phyloP scores from a whole-genome alignment of 192 early-diverging fungal species.

The Linnemannia zychae region DNA sequence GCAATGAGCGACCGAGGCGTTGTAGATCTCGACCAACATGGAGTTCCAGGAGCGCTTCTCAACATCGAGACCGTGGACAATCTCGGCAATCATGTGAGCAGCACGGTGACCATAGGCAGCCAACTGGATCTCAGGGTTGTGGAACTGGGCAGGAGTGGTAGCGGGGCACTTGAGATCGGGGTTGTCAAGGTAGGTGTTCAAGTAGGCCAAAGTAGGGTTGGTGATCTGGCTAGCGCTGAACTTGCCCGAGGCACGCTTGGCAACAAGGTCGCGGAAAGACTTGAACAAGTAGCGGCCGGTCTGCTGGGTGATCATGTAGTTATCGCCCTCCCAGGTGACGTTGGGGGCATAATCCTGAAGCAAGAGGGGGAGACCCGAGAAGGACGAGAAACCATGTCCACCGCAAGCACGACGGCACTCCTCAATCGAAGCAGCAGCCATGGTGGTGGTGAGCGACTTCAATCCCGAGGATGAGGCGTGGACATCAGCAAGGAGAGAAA shows the following conservation, averaged over 20 bases:
- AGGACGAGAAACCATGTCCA: conserved; percentile 83
- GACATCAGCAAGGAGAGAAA: conserved; percentile 76
- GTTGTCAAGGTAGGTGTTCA: conserved; percentile 66
- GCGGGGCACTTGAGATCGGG: conserved; percentile 72
- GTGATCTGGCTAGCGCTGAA: conserved; percentile 58
- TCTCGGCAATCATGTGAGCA: conserved; percentile 70
- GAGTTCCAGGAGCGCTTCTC: conserved; percentile 80
- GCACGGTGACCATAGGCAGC: conserved; percentile 84
- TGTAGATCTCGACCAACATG: conserved; percentile 80
- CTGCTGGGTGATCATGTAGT: conserved; percentile 90
- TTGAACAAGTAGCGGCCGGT: conserved; percentile 84
- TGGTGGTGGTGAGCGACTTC: conserved; percentile 80
- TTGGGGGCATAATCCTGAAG: conserved; percentile 79
- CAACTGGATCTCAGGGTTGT: conserved; percentile 73
- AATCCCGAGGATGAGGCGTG: conserved; percentile 82
- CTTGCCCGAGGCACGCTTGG: conserved; percentile 62
- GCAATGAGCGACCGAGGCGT: conserved; percentile 82
- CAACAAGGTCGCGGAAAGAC: conserved; percentile 69
- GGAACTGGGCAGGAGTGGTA: conserved; percentile 62
- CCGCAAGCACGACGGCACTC: conserved; percentile 81
- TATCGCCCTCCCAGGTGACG: conserved; percentile 89
- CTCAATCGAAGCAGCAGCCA: conserved; percentile 79
- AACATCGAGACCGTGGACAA: conserved; percentile 73
- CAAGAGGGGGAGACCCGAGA: conserved; percentile 78
- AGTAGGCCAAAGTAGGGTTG: conserved; percentile 57